These are phyloP conservation scores for Phialophora expanda DNA, from an alignment of 2,329 filamentous ascomycete genomes.

Conservation along the genomic window DNA sequence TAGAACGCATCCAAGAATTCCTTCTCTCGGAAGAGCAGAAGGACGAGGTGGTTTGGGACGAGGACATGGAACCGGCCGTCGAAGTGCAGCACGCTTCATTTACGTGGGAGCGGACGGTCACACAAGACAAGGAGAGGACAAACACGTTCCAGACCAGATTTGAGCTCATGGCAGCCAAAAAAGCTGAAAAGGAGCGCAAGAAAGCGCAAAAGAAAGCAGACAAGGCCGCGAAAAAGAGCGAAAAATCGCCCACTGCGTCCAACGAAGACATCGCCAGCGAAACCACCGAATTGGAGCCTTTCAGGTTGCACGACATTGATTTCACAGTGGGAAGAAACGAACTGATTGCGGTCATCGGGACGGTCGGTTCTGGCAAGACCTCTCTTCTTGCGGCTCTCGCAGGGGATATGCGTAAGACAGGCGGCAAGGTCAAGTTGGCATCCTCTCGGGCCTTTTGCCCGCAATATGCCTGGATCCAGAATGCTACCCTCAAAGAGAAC, in stretches of 20 bases:
- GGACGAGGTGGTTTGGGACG: slow-evolving; percentile 68
- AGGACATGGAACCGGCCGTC: slow-evolving; percentile 62
- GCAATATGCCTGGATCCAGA: slow-evolving; percentile 98
- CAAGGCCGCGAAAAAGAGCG: slow-evolving; percentile 41
- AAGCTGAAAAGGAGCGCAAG: slow-evolving; percentile 55
- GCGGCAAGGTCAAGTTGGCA: slow-evolving; percentile 74
- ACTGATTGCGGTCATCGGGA: slow-evolving; percentile 77
- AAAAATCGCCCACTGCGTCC: slow-evolving; percentile 41
- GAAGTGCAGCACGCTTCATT: slow-evolving; percentile 76
- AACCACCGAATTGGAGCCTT: slow-evolving; percentile 44
- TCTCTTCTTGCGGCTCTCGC: slow-evolving; percentile 87
- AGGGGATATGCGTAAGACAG: slow-evolving; percentile 88
- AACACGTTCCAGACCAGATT: slow-evolving; percentile 41
- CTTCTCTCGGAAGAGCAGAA: slow-evolving; percentile 81
- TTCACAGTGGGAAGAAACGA: slow-evolving; percentile 54
- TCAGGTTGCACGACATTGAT: slow-evolving; percentile 48
- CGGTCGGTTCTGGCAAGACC: slow-evolving; percentile 88
- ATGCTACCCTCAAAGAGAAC: slow-evolving; percentile 83
- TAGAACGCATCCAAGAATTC: slow-evolving; percentile 86
- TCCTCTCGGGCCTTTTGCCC: slow-evolving; percentile 88
- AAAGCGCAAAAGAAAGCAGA: slow-evolving; percentile 46
- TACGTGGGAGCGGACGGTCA: slow-evolving; percentile 74
- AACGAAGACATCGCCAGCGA: slow-evolving; percentile 39
- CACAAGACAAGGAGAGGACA: slow-evolving; percentile 40
- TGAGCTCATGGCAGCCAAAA: slow-evolving; percentile 48